A percentile compares a stretch with the other conserved stretches of the same genome.
Evolutionary conservation across 768 basidiomycete species (phyloP).

Genomic region (Podaxis sp.): DNA sequence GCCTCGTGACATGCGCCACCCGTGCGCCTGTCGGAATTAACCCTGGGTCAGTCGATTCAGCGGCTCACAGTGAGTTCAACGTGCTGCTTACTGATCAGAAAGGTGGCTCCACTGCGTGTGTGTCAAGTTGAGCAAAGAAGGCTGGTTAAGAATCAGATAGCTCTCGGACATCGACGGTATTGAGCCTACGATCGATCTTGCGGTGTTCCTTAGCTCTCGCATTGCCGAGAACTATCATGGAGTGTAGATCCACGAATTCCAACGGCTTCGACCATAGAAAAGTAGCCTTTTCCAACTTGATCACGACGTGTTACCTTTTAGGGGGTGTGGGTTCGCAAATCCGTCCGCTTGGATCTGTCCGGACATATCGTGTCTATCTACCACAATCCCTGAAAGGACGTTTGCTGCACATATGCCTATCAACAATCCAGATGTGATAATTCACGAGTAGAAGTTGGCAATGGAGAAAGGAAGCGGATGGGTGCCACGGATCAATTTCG

Average conservation of each 20-base stretch:
- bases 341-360: background rate
- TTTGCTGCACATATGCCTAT: background rate
- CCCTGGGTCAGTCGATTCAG: no score
- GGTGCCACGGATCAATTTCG: background rate
- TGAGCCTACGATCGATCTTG: background rate
- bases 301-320: background rate
- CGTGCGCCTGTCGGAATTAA: no score
- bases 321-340: background rate
- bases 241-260: background rate
- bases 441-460: background rate
- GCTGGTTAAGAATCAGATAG: background rate
- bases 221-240: background rate
- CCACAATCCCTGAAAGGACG: background rate
- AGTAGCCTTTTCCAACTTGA: background rate
- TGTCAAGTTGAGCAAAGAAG: background rate
- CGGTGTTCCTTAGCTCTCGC: background rate
- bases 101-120: background rate
- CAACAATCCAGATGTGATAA: background rate
- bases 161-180: background rate
- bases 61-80: background rate
- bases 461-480: background rate
- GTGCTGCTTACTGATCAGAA: background rate
- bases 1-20: no score
- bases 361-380: background rate
- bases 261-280: background rate